Evolutionary conservation across 768 basidiomycete genomes (phyloP).

Genomic region (Boletus patriciae): DNA sequence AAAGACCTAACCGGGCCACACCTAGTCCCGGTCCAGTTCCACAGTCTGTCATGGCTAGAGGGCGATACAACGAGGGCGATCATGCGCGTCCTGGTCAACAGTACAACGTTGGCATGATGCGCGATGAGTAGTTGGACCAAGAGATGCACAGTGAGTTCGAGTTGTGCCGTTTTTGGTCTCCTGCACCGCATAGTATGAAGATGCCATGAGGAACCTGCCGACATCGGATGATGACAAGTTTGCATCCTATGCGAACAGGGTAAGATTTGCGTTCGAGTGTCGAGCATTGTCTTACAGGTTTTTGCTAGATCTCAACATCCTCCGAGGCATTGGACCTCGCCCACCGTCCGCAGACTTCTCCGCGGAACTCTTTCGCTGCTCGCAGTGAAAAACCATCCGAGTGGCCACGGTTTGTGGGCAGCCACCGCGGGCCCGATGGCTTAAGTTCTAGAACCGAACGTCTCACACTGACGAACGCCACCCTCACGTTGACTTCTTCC

Average conservation of each 20-base stretch:
- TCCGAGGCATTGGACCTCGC: slow-evolving; percentile 94
- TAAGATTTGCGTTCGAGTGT: slow-evolving; percentile 31
- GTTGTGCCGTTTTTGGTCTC: slow-evolving; percentile 6
- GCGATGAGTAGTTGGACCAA: slow-evolving; percentile 90
- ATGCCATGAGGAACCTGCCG: slow-evolving; percentile 84
- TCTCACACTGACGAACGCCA: slow-evolving; percentile 74
- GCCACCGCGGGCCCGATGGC: slow-evolving; percentile 60
- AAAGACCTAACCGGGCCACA: slow-evolving; percentile 55
- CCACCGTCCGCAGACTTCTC: slow-evolving; percentile 80
- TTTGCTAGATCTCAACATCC: slow-evolving; percentile 68
- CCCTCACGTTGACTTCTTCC: slow-evolving; percentile 59
- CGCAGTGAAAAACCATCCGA: slow-evolving; percentile 80
- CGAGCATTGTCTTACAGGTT: slow-evolving; percentile 1
- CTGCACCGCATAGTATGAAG: slow-evolving; percentile 40
- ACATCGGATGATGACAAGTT: slow-evolving; percentile 91
- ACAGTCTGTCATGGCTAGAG: slow-evolving; percentile 54
- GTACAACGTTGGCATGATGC: slow-evolving; percentile 85
- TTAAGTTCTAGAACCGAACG: slow-evolving; percentile 57
- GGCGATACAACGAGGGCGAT: slow-evolving; percentile 59
- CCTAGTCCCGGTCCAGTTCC: slow-evolving; percentile 53
- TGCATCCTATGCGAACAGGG: slow-evolving; percentile 63
- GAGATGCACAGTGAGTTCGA: slow-evolving; percentile 84
- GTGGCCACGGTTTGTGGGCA: slow-evolving; percentile 87
- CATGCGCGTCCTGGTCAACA: slow-evolving; percentile 57
- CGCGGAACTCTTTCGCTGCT: slow-evolving; percentile 55